Evolutionary conservation across 2,329 filamentous ascomycete species (phyloP), one percentile per base, ranked within the genome.

Genomic region (Aureobasidium sp.): DNA sequence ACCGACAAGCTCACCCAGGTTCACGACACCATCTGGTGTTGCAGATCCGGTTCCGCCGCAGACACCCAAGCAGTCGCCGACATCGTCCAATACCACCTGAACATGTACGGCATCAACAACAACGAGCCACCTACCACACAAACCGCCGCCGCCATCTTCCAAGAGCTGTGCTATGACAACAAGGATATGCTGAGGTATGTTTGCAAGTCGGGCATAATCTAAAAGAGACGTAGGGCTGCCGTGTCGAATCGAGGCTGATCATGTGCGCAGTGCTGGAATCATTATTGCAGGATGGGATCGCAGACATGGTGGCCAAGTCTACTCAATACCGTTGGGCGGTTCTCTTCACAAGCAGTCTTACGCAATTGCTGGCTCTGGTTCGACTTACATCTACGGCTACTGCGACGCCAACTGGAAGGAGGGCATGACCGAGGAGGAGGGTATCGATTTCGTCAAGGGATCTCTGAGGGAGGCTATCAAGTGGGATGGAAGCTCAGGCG

Each of bases 11-110:
- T 99, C 74, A 99, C 94, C 71, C 89, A 92, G 81, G 93, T 99
- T 64, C 90, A 96, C 79, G 94, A 99, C 77, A 97, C 93, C 63
- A 97, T 99, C 78, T 99, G 94, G 94, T 99, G 94, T 81, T 99
- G 94, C 81, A 88, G 94, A 72, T 97, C 94, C 64, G 94, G 94
- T 57, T 99, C 94, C 29, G 94, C 94, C 35, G 94, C 94, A 68
- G 94, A 99, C 74, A 99, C 94, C 63, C 94, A 99, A 78, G 94
- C 94, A 54, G 91, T 99, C 53, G 94, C 94, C 63, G 94, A 99
- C 72, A 97, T 99, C 70, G 94, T 99, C 45, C 90, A 96, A 74
- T 97, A 97, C 77, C 90, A 99, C 75, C 83, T 99, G 58, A 90
- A 90, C 70, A 85, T 97, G 79, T 97, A 96, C 76, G 88, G 89